A percentile compares a stretch with the other conserved stretches of the same genome.
These are phyloP conservation scores for Kodamaea plutei DNA, from an alignment of 1,139 yeast genomes.

Conservation along the genomic window DNA sequence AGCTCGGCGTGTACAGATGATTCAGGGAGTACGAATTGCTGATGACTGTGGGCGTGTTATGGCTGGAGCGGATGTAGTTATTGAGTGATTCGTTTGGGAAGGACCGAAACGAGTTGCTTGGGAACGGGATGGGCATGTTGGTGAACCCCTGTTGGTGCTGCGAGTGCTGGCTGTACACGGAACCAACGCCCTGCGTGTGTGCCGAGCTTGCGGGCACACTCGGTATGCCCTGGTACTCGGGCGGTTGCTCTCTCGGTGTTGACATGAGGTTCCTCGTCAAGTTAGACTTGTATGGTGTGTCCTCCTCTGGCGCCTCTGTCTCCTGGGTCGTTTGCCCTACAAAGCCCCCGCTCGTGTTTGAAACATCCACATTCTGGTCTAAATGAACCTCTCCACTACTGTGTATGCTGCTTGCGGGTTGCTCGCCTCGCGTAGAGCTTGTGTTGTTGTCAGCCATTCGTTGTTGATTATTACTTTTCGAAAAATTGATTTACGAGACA, in stretches of 20 bases:
- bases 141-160: constrained; percentile 1
- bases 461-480: not conserved
- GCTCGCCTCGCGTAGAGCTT: too few relatives aligned
- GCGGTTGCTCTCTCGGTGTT: constrained; percentile 4
- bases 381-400: too few relatives aligned
- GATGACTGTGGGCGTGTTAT: constrained; percentile 54
- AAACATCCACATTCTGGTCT: too few relatives aligned
- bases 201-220: constrained; percentile 4
- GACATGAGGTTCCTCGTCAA: constrained; percentile 9
- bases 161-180: constrained; percentile 7
- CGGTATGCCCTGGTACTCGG: constrained; percentile 7
- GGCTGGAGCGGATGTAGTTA: constrained; percentile 43
- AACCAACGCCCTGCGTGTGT: constrained; percentile 5
- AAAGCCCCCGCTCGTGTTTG: too few relatives aligned
- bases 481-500: too few relatives aligned
- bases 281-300: constrained; percentile 7
- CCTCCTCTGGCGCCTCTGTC: too few relatives aligned
- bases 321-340: too few relatives aligned
- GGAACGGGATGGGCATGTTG: constrained; percentile 6
- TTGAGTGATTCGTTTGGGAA: constrained; percentile 19
- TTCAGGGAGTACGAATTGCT: constrained; percentile 45
- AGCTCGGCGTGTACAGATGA: constrained; percentile 37
- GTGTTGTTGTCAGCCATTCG: constrained; percentile 1
- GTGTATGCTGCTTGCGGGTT: too few relatives aligned
- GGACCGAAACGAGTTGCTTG: constrained; percentile 5